phyloP scores from a whole-genome alignment of 2,329 filamentous ascomycete genomes.

The Fusarium sp. region DNA sequence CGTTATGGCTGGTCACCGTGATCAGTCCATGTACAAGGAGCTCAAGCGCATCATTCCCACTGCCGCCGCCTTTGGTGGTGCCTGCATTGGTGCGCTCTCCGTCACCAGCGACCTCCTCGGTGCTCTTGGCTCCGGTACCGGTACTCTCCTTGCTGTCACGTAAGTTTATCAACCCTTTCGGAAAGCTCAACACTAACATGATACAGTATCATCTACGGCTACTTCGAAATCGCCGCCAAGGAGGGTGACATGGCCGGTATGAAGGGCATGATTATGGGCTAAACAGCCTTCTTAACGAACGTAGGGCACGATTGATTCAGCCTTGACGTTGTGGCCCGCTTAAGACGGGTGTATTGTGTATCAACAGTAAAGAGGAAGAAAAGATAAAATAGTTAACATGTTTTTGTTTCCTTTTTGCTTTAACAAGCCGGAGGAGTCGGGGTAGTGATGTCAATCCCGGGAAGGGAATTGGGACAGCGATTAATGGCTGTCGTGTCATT shows the following conservation, averaged over 20 bases:
- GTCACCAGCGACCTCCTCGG: constrained; percentile 96
- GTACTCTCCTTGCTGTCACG: constrained; percentile 98
- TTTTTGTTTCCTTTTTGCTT: constrained; percentile 43
- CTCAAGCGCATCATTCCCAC: constrained; percentile 99
- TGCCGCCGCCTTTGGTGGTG: constrained; percentile 96
- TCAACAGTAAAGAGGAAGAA: constrained; percentile 44
- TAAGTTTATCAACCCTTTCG: constrained; percentile 67
- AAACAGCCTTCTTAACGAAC: constrained; percentile 47
- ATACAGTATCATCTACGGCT: constrained; percentile 95
- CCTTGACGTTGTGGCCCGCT: constrained; percentile 31
- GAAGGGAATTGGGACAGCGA: constrained; percentile 38
- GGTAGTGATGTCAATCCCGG: constrained; percentile 38
- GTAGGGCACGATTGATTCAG: constrained; percentile 34
- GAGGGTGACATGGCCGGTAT: constrained; percentile 92
- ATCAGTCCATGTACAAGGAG: constrained; percentile 99
- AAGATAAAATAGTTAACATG: constrained; percentile 46
- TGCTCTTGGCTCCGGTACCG: constrained; percentile 94
- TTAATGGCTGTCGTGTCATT: constrained; percentile 40
- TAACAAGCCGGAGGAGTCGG: constrained; percentile 40
- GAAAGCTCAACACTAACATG: constrained; percentile 45
- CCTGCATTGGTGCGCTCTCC: constrained; percentile 97
- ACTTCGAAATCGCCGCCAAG: constrained; percentile 99
- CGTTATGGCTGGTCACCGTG: constrained; percentile 99
- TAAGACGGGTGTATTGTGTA: constrained; percentile 39
- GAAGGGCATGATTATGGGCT: constrained; percentile 79